Conservation (phyloP, 306 rosid species). For the Prinsepia uniflora region DNA sequence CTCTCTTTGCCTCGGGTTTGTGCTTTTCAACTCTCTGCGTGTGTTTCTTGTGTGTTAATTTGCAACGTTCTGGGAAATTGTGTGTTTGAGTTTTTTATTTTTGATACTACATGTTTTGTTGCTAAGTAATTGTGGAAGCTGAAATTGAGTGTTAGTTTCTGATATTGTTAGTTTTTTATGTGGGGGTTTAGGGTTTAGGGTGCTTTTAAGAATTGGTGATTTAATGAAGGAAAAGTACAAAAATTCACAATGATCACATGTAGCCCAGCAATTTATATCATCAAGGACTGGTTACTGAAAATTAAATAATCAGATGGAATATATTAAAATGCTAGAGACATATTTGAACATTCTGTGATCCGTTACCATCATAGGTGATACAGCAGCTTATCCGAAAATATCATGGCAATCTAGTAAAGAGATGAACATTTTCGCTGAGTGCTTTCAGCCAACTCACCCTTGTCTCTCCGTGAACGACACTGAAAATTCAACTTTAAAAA, state of each 20-base stretch:
- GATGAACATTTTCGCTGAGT: not conserved
- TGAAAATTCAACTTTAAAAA: not conserved
- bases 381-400: not conserved
- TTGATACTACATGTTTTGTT: not conserved
- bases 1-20: slow-evolving; percentile 40
- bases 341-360: not conserved
- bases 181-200: too few species aligned
- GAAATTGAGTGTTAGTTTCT: not conserved
- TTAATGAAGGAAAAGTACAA: not conserved
- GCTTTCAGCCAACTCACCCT: not conserved
- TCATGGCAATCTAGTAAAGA: not conserved
- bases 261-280: not conserved
- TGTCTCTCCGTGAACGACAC: not conserved
- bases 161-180: not conserved
- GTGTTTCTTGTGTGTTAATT: not conserved
- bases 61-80: not conserved
- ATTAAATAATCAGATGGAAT: not conserved
- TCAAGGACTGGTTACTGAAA: not conserved
- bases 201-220: not conserved
- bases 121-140: not conserved
- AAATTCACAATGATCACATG: not conserved
- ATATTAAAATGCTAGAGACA: not conserved
- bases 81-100: not conserved
- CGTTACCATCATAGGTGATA: not conserved
- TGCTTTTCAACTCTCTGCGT: not conserved